A percentile compares a stretch with the other conserved stretches of the same genome.
These are phyloP conservation scores for Avena sativa DNA, from an alignment of 176 grass and related monocot genomes.

Conservation along the genomic window DNA sequence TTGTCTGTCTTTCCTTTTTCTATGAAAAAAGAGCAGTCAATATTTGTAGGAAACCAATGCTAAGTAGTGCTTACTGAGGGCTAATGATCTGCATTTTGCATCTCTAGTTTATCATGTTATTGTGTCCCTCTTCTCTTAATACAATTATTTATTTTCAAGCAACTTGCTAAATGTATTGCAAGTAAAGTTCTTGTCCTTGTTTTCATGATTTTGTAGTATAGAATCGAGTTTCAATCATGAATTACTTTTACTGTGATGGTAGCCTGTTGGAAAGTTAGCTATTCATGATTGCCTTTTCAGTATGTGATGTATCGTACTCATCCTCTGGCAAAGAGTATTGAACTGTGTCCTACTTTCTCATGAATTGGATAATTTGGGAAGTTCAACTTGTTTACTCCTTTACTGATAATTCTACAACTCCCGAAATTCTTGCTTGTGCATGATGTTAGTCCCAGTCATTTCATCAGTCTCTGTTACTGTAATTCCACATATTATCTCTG, in stretches of 20 bases:
- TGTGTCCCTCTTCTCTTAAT: neutral
- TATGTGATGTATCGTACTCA: neutral
- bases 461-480: constrained; percentile 19
- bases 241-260: neutral
- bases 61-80: neutral
- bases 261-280: neutral
- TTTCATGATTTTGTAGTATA: neutral
- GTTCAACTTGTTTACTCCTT: neutral
- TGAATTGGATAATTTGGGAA: constrained; percentile 2
- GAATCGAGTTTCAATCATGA: neutral
- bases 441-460: constrained; percentile 30
- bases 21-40: neutral
- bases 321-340: neutral
- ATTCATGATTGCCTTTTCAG: neutral
- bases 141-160: neutral
- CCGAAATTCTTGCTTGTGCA: neutral
- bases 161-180: neutral
- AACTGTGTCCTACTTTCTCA: neutral
- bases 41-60: neutral
- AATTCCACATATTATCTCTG: neutral
- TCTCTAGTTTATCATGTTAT: neutral
- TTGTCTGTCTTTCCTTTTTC: neutral
- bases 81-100: neutral
- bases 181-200: neutral
- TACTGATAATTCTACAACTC: neutral